Conservation (phyloP, 805 yeast genomes). For the Kazachstania martiniae region DNA sequence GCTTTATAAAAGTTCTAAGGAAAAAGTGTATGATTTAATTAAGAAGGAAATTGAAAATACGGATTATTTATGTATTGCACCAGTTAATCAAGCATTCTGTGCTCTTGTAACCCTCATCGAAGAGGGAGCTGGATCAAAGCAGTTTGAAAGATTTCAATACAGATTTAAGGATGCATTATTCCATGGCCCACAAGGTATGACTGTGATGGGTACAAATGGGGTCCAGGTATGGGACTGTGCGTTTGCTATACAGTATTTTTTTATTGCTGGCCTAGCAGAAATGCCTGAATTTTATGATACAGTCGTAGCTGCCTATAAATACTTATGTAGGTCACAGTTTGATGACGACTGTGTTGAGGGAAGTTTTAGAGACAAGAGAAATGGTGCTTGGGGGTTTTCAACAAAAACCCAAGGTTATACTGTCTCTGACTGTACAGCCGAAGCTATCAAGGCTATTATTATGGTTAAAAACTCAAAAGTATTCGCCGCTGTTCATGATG, state of each 20-base stretch:
- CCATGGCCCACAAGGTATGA: constrained; percentile 84
- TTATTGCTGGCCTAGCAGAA: constrained; percentile 69
- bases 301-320: constrained; percentile 56
- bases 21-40: constrained; percentile 49
- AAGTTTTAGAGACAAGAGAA: constrained; percentile 69
- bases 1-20: constrained; percentile 44
- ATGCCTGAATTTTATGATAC: constrained; percentile 51
- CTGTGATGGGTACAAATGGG: constrained; percentile 95
- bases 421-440: constrained; percentile 95
- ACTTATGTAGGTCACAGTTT: constrained; percentile 75
- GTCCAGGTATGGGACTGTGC: constrained; percentile 96
- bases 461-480: constrained; percentile 69
- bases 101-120: constrained; percentile 58
- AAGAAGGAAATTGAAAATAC: constrained; percentile 71
- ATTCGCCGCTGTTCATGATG: constrained; percentile 38
- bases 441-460: constrained; percentile 82
- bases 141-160: constrained; percentile 42
- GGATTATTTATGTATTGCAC: constrained; percentile 78
- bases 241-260: constrained; percentile 75
- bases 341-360: constrained; percentile 67
- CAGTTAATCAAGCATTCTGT: constrained; percentile 81
- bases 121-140: constrained; percentile 58
- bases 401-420: constrained; percentile 94
- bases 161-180: constrained; percentile 69
- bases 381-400: constrained; percentile 94